These are phyloP conservation scores for Salicornia ramosissima DNA, from an alignment of 148 eudicot genomes.

Conservation along the genomic window DNA sequence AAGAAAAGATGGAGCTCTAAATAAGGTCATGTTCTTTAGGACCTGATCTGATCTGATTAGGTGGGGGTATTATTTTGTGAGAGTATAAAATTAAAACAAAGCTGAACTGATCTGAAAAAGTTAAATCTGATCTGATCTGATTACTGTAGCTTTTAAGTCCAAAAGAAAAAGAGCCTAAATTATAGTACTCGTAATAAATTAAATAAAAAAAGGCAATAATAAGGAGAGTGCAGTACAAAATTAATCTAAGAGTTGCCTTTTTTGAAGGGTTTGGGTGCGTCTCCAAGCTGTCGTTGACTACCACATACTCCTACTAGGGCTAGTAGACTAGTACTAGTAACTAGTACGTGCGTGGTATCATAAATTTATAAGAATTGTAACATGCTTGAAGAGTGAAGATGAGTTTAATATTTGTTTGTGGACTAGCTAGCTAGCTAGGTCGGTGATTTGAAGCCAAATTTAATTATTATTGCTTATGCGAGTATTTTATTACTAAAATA, in stretches of 20 bases:
- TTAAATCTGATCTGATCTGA: too few species aligned
- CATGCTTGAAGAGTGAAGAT: neutral
- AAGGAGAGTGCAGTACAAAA: neutral
- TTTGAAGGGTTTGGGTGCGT: constrained; percentile 9
- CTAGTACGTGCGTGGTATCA: neutral
- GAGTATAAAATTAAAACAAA: too few species aligned
- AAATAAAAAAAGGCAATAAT: neutral
- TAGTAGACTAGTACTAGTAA: neutral
- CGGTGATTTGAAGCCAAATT: constrained; percentile 15
- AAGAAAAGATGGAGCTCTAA: too few species aligned
- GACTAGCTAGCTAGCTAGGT: constrained; percentile 10
- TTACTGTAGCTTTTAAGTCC: too few species aligned
- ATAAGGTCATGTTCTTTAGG: too few species aligned
- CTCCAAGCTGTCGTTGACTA: constrained; percentile 12
- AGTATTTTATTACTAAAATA: neutral
- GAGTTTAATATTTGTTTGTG: neutral
- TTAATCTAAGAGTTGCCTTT: constrained; percentile 11
- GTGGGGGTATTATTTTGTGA: too few species aligned
- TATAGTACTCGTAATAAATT: neutral
- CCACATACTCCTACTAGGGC: too few species aligned
- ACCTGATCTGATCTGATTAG: too few species aligned
- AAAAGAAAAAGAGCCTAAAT: neutral
- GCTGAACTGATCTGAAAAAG: too few species aligned
- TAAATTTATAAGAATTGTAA: too few species aligned
- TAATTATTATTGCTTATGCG: neutral